Evolutionary conservation across 176 grass and related monocot genomes (phyloP), one percentile per base, ranked within the genome.

Genomic region (Triticum timopheevii): DNA sequence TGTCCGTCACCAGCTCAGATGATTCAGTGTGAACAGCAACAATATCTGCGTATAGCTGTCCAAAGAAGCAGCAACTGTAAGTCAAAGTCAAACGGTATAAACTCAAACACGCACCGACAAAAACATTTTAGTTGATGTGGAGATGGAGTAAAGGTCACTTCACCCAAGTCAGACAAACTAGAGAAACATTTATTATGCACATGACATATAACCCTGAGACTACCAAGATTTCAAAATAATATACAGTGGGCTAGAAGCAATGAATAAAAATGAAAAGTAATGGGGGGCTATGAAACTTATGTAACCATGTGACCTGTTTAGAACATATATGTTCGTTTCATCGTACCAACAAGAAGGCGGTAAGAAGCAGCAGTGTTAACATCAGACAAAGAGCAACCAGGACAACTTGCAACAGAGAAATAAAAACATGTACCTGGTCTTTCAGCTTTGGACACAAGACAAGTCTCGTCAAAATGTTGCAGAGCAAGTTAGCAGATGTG

Each of bases 31-130:
- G 67, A 45, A 70, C 80, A 61, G 85, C 66, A 87, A 84, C 78
- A 83, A 99, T 85, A 64, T 99, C 97, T 0, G 56, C 69, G 36
- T 94, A 89, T 69, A 97, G 76, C 97, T 99, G 90, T 63, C 91
- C 35, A 30, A 86, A 25, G 65, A 77, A 78, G 22, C 39, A 86
- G 74, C 61, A 86, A 75, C 15, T 34, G 62, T 81, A 78, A 24
- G 56, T 83, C 40, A 16, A 56, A 58, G 44, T 83, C 24, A 22
- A 66, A 58, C 20, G 44, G 27, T 25, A 77, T 36, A 44, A 44
- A 80, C 28, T 74, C 66, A 81, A 38, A 20, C 2, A 80, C 80
- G 15, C 38, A n/a, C 10, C 11, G 13, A 70, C 15, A 28, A 39
- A 22, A 73, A 28, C 50, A 54, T 54, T 54, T 54, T 54, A 54